Conservation (phyloP, 2,329 filamentous ascomycete genomes). For the Dactylella cylindrospora region DNA sequence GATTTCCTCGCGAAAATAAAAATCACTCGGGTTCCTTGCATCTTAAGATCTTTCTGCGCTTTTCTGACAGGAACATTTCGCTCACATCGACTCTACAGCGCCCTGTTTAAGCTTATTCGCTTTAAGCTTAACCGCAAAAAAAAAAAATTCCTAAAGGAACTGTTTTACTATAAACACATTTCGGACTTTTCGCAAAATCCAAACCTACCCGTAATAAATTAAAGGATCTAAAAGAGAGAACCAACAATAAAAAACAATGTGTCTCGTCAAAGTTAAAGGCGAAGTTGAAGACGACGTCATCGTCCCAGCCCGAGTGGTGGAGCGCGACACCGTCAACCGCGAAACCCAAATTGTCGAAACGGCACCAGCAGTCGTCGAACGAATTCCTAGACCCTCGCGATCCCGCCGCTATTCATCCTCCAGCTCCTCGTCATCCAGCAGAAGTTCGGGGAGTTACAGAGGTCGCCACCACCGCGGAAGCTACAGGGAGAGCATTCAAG, state of each 20-base stretch:
- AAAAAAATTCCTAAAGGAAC: background rate
- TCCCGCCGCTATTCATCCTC: slow-evolving; percentile 16
- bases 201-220: background rate
- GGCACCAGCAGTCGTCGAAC: slow-evolving; percentile 41
- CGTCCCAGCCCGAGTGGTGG: slow-evolving; percentile 46
- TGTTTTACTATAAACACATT: too few relatives aligned
- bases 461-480: background rate
- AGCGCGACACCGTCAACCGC: slow-evolving; percentile 29
- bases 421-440: slow-evolving; percentile 21
- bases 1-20: too few relatives aligned
- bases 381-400: slow-evolving; percentile 39
- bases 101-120: slow-evolving; percentile 2
- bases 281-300: slow-evolving; percentile 46
- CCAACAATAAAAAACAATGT: slow-evolving; percentile 42
- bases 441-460: slow-evolving; percentile 30
- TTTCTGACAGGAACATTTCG: background rate
- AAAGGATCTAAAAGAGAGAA: background rate
- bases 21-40: slow-evolving; percentile 39
- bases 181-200: too few relatives aligned
- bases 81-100: too few relatives aligned
- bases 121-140: background rate
- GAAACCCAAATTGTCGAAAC: slow-evolving; percentile 42
- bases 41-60: slow-evolving; percentile 21
- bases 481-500: slow-evolving; percentile 5
- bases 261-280: slow-evolving; percentile 49